A percentile compares a stretch with the other conserved stretches of the same genome.
These are phyloP conservation scores for Starmera dryadoides DNA, from an alignment of 805 yeast species.

Conservation along the genomic window DNA sequence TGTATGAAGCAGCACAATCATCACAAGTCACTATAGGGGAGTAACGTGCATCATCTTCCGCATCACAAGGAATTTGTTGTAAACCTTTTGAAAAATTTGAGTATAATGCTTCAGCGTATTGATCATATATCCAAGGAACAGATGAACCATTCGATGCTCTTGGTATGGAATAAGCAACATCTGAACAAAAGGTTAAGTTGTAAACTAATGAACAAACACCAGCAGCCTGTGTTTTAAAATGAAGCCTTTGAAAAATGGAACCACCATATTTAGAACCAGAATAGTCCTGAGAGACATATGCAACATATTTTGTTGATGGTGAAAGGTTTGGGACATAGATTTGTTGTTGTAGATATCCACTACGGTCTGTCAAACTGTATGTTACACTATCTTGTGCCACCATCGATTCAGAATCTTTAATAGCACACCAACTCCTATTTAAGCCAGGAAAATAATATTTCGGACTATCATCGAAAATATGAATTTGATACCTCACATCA, in stretches of 20 bases:
- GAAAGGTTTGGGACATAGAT: conserved; percentile 57
- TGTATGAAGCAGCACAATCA: conserved; percentile 66
- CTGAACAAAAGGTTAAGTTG: conserved; percentile 67
- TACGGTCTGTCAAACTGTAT: conserved; percentile 25
- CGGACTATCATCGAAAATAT: conserved; percentile 38
- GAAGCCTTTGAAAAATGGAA: conserved; percentile 46
- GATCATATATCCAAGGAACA: conserved; percentile 51
- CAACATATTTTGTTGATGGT: conserved; percentile 53
- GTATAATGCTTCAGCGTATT: conserved; percentile 47
- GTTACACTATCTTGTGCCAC: conserved; percentile 9
- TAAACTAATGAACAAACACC: conserved; percentile 67
- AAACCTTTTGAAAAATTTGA: conserved; percentile 67
- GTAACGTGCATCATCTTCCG: conserved; percentile 54
- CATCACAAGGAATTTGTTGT: conserved; percentile 70
- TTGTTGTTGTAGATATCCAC: conserved; percentile 48
- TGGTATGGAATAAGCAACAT: conserved; percentile 88
- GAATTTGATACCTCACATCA: conserved; percentile 28
- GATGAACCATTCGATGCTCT: conserved; percentile 27
- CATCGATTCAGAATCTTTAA: conserved; percentile 37
- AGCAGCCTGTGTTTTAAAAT: conserved; percentile 46
- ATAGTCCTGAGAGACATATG: conserved; percentile 50
- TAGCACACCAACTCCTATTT: conserved; percentile 65
- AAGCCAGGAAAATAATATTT: conserved; percentile 29
- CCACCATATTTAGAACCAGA: conserved; percentile 46
- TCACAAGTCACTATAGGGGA: conserved; percentile 71